Conservation (phyloP, 176 grass and related monocot genomes). For the Ensete ventricosum region DNA sequence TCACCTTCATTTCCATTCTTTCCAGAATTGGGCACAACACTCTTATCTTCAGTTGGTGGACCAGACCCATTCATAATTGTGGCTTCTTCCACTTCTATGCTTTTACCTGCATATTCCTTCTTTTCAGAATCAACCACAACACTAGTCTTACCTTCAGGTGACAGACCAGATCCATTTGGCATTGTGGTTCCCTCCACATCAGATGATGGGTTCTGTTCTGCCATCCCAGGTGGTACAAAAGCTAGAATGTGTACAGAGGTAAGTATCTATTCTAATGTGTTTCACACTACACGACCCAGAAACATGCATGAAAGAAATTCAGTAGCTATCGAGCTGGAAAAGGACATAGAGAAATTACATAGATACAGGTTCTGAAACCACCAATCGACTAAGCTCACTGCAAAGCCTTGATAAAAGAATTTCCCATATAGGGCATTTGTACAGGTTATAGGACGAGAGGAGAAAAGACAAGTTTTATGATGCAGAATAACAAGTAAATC, state of each 20-base stretch:
- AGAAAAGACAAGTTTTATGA: neutral
- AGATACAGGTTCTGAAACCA: neutral
- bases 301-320: neutral
- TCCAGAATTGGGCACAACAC: constrained; percentile 9
- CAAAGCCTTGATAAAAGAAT: neutral
- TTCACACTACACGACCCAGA: neutral
- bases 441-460: neutral
- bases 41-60: constrained; percentile 7
- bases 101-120: constrained; percentile 12
- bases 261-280: neutral
- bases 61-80: constrained; percentile 34
- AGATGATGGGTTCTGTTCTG: constrained; percentile 19
- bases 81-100: constrained; percentile 25
- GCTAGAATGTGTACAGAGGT: neutral
- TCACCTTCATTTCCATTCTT: constrained; percentile 7
- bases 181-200: constrained; percentile 27
- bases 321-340: neutral
- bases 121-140: constrained; percentile 17
- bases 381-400: neutral
- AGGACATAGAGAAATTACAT: neutral
- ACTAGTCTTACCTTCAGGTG: constrained; percentile 15
- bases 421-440: neutral
- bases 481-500: neutral
- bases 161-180: constrained; percentile 30
- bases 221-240: constrained; percentile 9